Conservation (phyloP, 805 yeast species). For the Ogataea glucozyma region DNA sequence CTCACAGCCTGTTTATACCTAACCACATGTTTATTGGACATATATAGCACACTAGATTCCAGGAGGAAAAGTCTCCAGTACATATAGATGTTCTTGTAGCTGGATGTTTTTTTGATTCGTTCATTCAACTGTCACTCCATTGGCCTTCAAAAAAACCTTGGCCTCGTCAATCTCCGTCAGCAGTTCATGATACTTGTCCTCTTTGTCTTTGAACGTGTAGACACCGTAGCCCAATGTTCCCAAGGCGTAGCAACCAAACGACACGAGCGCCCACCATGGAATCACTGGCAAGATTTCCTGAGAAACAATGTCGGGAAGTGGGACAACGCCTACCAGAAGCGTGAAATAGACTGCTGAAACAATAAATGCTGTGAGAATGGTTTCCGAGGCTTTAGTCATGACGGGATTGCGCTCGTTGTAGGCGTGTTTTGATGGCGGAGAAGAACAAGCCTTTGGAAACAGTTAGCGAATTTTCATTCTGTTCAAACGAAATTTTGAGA, state of each 20-base stretch:
- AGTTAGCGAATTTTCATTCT: slow-evolving; percentile 21
- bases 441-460: too few species aligned
- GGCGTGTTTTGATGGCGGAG: not conserved
- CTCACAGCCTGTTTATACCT: slow-evolving; percentile 3
- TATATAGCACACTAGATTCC: slow-evolving; percentile 3
- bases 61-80: too few species aligned
- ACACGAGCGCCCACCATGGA: slow-evolving; percentile 70
- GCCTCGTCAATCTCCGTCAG: slow-evolving; percentile 62
- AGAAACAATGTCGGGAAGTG: slow-evolving; percentile 49
- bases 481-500: not conserved
- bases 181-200: slow-evolving; percentile 63
- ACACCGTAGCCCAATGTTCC: slow-evolving; percentile 71
- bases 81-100: not conserved
- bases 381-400: slow-evolving; percentile 72
- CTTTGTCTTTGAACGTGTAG: slow-evolving; percentile 67
- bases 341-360: slow-evolving; percentile 55
- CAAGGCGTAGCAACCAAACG: slow-evolving; percentile 69
- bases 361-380: slow-evolving; percentile 47
- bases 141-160: slow-evolving; percentile 52
- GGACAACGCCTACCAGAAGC: slow-evolving; percentile 52
- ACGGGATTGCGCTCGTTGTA: not conserved
- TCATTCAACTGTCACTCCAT: slow-evolving; percentile 39
- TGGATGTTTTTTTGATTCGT: not conserved
- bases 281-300: slow-evolving; percentile 60
- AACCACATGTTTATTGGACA: slow-evolving; percentile 2